A percentile compares a stretch with the other conserved stretches of the same genome.
These are phyloP conservation scores for Aethionema arabicum DNA, from an alignment of 345 rosid species.

Conservation along the genomic window DNA sequence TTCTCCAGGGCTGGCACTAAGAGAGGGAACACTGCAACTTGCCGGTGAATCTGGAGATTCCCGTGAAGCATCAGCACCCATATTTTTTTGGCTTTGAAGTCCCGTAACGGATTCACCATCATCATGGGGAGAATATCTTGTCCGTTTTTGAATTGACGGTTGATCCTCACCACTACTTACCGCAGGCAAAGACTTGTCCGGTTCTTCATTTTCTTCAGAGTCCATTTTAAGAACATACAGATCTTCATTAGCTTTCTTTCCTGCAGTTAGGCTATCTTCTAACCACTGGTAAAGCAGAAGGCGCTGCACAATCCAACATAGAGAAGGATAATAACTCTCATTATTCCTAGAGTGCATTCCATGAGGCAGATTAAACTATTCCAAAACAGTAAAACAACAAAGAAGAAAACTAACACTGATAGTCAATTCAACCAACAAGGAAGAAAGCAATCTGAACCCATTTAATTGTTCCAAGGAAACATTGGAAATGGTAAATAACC, in stretches of 20 bases:
- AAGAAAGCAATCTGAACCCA: too few relatives aligned
- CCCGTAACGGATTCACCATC: conserved; percentile 17
- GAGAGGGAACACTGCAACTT: conserved; percentile 36
- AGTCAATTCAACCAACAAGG: background rate
- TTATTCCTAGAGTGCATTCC: background rate
- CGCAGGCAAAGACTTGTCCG: conserved; percentile 38
- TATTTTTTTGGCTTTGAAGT: conserved; percentile 24
- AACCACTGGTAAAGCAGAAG: conserved; percentile 75
- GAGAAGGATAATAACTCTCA: background rate
- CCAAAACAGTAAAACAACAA: background rate
- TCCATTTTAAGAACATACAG: conserved; percentile 45
- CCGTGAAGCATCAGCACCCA: conserved; percentile 22
- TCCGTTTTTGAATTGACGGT: conserved; percentile 40
- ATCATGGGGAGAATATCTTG: conserved; percentile 41
- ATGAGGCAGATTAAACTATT: conserved; percentile 4
- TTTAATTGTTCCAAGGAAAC: too few relatives aligned
- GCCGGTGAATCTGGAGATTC: conserved; percentile 39
- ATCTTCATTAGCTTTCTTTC: conserved; percentile 69
- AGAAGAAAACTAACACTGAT: background rate
- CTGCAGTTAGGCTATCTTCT: conserved; percentile 71
- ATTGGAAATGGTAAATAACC: too few relatives aligned
- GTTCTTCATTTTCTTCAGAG: conserved; percentile 36
- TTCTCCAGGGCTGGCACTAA: conserved; percentile 39
- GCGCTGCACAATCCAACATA: conserved; percentile 43
- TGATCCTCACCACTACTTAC: conserved; percentile 36